Evolutionary conservation across 2,329 filamentous ascomycete genomes (phyloP), one percentile per base, ranked within the genome.

Genomic region (Paecilomyces variotii): DNA sequence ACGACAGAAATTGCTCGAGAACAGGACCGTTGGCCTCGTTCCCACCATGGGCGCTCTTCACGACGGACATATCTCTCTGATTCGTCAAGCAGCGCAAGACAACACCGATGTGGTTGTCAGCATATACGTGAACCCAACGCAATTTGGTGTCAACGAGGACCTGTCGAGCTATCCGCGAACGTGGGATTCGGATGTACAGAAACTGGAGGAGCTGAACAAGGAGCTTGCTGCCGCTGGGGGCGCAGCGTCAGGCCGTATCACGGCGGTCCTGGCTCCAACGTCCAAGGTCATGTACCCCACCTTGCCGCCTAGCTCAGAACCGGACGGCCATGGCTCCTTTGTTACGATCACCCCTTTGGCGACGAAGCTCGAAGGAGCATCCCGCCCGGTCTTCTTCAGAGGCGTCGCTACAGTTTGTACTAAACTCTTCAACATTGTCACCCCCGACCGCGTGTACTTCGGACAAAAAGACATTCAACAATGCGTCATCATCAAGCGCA

Each of bases 21-120:
- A 87, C 66, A 84, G 87, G 59, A 87, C 86, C 52, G 86, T 99
- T 59, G 91, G 89, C 60, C 85, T 99, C 28, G 91, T 99, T 35
- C 94, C 94, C 1, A 99, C 94, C 32, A 97, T 99, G 94, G 94
- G 94, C 62, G 94, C 94, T 55, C 82, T 99, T n/a, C 94, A 99
- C 74, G 84, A 86, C 57, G 94, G 94, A 49, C 94, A 99, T 76
- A 76, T 96, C 56, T 89, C 89, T 2, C 83, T 99, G 25, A 88
- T 96, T 68, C 88, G 90, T 60, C 84, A 87, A 65, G 94, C 94
- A 2, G 92, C 92, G 1, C 79, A 81, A 54, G 90, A 96, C 67
- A 94, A 91, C 76, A 88, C 89, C 64, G 84, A 91, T 66, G 89
- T 97, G 58, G 87, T 97, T 61, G 89, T 99, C 58, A 91, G 88